phyloP scores from a whole-genome alignment of 2,329 filamentous ascomycete species.

The Epichloe baconii region DNA sequence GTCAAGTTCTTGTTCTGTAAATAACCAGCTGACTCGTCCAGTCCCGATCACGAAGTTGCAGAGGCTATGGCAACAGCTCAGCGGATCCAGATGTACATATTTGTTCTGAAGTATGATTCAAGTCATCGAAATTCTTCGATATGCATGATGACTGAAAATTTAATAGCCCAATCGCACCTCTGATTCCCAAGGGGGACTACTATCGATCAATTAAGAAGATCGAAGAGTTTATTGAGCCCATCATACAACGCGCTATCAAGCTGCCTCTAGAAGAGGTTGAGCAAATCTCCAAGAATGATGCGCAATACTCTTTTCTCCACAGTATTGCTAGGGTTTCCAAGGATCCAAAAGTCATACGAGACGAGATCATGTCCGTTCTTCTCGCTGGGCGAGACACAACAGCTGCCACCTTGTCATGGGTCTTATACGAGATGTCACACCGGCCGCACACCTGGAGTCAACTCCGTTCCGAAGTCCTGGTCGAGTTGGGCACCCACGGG shows the following conservation, averaged over 20 bases:
- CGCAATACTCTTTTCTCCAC: conserved; percentile 64
- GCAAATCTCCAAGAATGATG: conserved; percentile 52
- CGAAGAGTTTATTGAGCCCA: conserved; percentile 56
- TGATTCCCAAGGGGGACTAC: conserved; percentile 49
- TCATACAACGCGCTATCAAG: conserved; percentile 52
- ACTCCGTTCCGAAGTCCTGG: conserved; percentile 59
- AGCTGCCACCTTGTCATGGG: conserved; percentile 67
- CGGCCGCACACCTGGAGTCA: conserved; percentile 53
- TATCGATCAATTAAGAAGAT: conserved; percentile 48
- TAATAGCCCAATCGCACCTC: conserved; percentile 39
- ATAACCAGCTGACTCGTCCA: conserved; percentile 9
- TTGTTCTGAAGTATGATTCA: conserved; percentile 27
- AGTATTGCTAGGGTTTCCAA: conserved; percentile 59
- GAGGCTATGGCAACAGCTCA: conserved; percentile 59
- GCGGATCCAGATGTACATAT: conserved; percentile 49
- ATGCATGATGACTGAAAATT: not conserved
- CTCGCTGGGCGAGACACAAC: conserved; percentile 81
- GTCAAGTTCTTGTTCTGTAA: conserved; percentile 26
- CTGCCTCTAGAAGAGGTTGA: conserved; percentile 53
- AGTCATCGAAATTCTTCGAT: not conserved
- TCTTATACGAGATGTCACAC: conserved; percentile 65
- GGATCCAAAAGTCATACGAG: conserved; percentile 49
- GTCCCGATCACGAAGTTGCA: conserved; percentile 47
- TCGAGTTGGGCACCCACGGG: conserved; percentile 47
- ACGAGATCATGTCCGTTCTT: conserved; percentile 64